Conservation (phyloP, 2,329 filamentous ascomycete genomes). For the Sporothrix brunneoviolacea region DNA sequence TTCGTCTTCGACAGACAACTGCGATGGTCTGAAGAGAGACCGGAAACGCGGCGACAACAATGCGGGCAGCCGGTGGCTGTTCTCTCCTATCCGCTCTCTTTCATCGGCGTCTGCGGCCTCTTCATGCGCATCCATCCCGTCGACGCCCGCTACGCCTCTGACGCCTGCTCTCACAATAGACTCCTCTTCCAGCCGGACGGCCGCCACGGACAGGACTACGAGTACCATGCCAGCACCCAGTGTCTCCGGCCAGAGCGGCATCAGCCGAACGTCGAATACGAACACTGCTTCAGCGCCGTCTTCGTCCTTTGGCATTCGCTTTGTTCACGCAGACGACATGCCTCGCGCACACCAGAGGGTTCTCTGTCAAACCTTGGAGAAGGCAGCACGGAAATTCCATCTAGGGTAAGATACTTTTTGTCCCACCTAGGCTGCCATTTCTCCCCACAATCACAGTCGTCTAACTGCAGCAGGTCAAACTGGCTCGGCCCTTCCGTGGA, state of each 20-base stretch:
- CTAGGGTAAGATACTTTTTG: conserved; percentile 29
- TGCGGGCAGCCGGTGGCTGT: conserved; percentile 8
- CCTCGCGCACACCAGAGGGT: conserved; percentile 40
- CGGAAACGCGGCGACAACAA: background rate
- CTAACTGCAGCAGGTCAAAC: conserved; percentile 26
- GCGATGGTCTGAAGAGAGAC: no score
- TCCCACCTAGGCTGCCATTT: background rate
- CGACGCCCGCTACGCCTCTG: conserved; percentile 11
- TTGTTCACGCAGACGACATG: conserved; percentile 43
- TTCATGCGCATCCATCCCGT: conserved; percentile 15
- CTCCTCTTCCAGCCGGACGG: conserved; percentile 20
- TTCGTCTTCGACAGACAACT: no score
- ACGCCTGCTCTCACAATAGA: conserved; percentile 15
- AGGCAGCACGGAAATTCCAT: conserved; percentile 45
- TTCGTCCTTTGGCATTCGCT: conserved; percentile 38
- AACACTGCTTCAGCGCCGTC: no score
- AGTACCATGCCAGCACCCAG: conserved; percentile 25
- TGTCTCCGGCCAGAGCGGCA: conserved; percentile 17
- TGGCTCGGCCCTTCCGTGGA: conserved; percentile 40
- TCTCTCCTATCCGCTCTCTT: conserved; percentile 15
- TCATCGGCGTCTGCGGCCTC: conserved; percentile 22
- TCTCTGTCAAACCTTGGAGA: conserved; percentile 42
- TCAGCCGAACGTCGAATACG: conserved; percentile 27
- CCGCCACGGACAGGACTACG: conserved; percentile 1
- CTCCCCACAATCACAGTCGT: no score